Evolutionary conservation across 768 basidiomycete genomes (phyloP), one percentile per base, ranked within the genome.

Genomic region (Pleurotus platypus): DNA sequence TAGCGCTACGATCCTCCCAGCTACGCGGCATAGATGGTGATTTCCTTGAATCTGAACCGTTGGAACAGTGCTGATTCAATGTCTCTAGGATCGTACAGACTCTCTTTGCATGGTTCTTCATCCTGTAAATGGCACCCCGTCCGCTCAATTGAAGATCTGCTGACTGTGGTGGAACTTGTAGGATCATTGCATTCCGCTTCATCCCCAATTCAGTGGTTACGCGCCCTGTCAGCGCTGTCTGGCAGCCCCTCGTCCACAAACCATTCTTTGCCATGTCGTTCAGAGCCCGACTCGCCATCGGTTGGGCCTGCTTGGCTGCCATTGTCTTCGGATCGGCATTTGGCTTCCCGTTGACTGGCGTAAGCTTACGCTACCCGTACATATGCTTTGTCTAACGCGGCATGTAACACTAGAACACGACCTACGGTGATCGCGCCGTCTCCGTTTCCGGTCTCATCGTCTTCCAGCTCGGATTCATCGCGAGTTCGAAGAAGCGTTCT

Each of bases 261-360:
- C 93, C 92, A 5, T 94, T 83, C 78, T 87, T 84, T 70, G 76
- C 64, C 42, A 62, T 82, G 20, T 73, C 83, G 9, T 79, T 81
- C 55, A 65, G 63, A 24, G 61, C 78, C 55, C 79, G 91, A 15
- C 75, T 91, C 43, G 65, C 78, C 5, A 65, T 89, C 38, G 92
- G 93, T 49, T 92, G 90, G 89, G 67, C 90, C 20, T 83, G 82
- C 58, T 82, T 95, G 42, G 66, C 94, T 47, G 91, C 67, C 13
- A 83, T 93, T 57, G 75, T 93, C 47, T 88, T 95, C 58, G 93
- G 92, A 27, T 92, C 90, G 16, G 92, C 91, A 0, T 95, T 92
- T 67, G 92, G 92, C 8, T 90, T 92, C 73, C 72, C 76, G 22
- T 78, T 88, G 26, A 69, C 78, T 47, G 71, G 67, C 49, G 89